These are phyloP conservation scores for Fusarium sp. DNA, from an alignment of 2,329 filamentous ascomycete species.

Conservation along the genomic window DNA sequence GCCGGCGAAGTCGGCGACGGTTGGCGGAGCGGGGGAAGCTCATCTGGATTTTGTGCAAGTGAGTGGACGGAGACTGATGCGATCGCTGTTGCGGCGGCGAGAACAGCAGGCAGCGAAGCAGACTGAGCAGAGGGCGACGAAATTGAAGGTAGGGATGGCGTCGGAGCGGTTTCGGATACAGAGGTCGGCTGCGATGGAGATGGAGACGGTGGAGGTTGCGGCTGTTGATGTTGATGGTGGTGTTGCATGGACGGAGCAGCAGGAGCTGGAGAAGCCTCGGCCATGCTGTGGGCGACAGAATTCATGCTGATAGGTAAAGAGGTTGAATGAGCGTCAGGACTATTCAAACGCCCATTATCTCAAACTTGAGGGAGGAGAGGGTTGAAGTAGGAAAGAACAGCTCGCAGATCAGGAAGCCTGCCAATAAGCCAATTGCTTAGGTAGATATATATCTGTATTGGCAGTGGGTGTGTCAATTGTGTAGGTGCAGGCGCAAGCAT, in stretches of 20 bases:
- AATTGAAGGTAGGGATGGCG: constrained; percentile 39
- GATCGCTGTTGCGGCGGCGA: constrained; percentile 34
- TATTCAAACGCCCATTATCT: constrained; percentile 43
- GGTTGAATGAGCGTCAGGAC: constrained; percentile 17
- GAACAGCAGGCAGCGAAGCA: constrained; percentile 39
- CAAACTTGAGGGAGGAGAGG: constrained; percentile 6
- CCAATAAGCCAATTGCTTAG: constrained; percentile 6
- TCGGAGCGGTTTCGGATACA: constrained; percentile 38
- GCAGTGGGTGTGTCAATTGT: constrained; percentile 13
- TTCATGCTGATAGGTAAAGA: constrained; percentile 47
- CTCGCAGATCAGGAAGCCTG: constrained; percentile 20
- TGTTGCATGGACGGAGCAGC: constrained; percentile 25
- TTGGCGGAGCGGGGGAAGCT: constrained; percentile 42
- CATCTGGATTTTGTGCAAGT: constrained; percentile 39
- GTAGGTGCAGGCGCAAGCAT: constrained; percentile 27
- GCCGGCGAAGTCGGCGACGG: constrained; percentile 41
- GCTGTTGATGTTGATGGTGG: constrained; percentile 39
- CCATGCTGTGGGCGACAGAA: constrained; percentile 49
- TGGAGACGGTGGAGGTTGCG: constrained; percentile 39
- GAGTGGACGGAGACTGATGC: constrained; percentile 33
- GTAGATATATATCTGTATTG: constrained; percentile 10
- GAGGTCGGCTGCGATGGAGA: constrained; percentile 41
- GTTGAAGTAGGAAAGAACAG: constrained; percentile 10
- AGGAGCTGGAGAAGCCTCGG: constrained; percentile 42
- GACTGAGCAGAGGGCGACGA: constrained; percentile 42